Conservation (phyloP, 345 rosid genomes). For the Hibiscus syriacus region DNA sequence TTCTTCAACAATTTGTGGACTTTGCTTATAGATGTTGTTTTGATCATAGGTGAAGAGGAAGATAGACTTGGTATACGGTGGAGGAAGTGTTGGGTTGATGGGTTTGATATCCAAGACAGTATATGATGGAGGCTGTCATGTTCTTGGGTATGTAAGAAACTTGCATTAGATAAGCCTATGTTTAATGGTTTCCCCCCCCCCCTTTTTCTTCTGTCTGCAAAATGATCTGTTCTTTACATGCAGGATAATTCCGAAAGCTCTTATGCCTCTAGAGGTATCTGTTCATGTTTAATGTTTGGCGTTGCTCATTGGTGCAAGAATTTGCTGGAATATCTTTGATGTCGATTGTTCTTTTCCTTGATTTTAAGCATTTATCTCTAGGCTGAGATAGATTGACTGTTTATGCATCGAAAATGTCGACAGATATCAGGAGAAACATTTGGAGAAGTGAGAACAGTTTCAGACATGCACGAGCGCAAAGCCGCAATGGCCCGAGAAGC, state of each 20-base stretch:
- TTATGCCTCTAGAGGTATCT: conserved; percentile 87
- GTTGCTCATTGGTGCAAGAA: too few species aligned
- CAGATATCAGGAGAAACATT: conserved; percentile 92
- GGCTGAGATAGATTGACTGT: too few species aligned
- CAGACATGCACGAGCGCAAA: conserved; percentile 94
- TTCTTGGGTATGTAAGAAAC: conserved; percentile 62
- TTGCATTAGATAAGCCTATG: background rate
- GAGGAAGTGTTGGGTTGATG: conserved; percentile 96
- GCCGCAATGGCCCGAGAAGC: conserved; percentile 94
- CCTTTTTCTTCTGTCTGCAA: too few species aligned
- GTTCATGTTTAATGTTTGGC: too few species aligned
- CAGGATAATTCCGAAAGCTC: conserved; percentile 93
- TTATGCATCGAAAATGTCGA: background rate
- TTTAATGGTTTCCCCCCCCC: conserved; percentile 7
- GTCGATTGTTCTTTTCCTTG: too few species aligned
- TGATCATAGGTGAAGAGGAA: conserved; percentile 65
- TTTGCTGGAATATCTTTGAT: too few species aligned
- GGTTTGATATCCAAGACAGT: conserved; percentile 84
- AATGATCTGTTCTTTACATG: conserved; percentile 22
- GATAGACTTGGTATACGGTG: conserved; percentile 90
- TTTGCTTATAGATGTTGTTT: conserved; percentile 1
- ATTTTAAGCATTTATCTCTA: background rate
- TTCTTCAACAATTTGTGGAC: too few species aligned
- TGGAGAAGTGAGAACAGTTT: conserved; percentile 74
- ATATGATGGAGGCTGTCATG: conserved; percentile 79